Evolutionary conservation across 2,329 filamentous ascomycete genomes (phyloP).

Genomic region (Cytospora piceicola): DNA sequence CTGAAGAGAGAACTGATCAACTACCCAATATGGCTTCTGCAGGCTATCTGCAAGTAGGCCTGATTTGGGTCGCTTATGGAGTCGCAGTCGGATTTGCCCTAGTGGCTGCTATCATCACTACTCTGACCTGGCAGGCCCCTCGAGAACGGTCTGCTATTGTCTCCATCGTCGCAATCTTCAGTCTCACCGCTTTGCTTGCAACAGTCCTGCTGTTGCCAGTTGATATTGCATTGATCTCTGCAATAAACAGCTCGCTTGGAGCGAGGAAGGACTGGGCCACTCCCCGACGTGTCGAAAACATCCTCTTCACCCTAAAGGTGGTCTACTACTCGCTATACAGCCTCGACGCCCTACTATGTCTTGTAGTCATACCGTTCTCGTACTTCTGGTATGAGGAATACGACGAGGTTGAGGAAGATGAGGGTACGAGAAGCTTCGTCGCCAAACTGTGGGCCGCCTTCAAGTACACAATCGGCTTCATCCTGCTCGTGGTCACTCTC

Average conservation of each 20-base stretch:
- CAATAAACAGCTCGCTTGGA: conserved; percentile 77
- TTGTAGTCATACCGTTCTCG: conserved; percentile 89
- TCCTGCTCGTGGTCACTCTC: conserved; percentile 77
- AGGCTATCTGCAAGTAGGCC: conserved; percentile 77
- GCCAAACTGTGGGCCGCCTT: conserved; percentile 79
- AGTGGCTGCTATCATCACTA: conserved; percentile 78
- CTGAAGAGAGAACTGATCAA: background rate
- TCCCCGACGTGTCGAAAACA: conserved; percentile 74
- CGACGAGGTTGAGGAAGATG: conserved; percentile 84
- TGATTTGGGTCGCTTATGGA: conserved; percentile 95
- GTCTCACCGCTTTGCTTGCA: conserved; percentile 83
- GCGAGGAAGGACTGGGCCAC: conserved; percentile 95
- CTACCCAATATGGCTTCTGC: conserved; percentile 37
- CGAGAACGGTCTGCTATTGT: conserved; percentile 83
- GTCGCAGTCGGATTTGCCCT: conserved; percentile 79
- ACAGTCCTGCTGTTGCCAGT: conserved; percentile 92
- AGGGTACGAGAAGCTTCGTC: conserved; percentile 72
- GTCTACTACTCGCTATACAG: conserved; percentile 95
- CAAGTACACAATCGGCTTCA: conserved; percentile 88
- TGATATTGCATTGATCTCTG: conserved; percentile 92
- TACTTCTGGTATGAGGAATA: conserved; percentile 99
- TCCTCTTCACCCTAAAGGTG: conserved; percentile 78
- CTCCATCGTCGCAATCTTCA: conserved; percentile 83
- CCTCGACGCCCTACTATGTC: conserved; percentile 84
- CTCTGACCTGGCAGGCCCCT: conserved; percentile 88